Base-by-base conservation (phyloP, 805 yeast species). In the Candida stauntonica region DNA sequence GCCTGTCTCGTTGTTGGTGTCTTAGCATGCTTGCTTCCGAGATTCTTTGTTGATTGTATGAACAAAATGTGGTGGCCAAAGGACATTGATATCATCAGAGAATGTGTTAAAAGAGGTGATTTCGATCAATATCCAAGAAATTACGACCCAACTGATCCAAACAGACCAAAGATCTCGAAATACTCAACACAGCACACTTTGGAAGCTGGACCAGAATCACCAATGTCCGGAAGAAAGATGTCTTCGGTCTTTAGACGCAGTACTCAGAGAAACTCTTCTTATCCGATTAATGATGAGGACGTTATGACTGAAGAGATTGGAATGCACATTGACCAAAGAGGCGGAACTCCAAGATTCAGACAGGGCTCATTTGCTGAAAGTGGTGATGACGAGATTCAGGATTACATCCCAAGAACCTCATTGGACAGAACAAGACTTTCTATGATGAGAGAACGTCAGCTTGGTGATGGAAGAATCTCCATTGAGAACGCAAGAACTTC, bases 101-200 rank as follows among this genome's bases (percentile, higher is more conserved):
- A 85, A 60, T 73, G 85, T 61, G 79, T 77, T 48, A 60, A 61
- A 18, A 66, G 71, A 38, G 93, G 93, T 33, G 83, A 80, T 48
- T 84, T 73, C 51, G 77, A 67, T 42, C 76, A 71, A 26, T 83
- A 79, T 55, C 88, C 88, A 9, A 62, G 57, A 9, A 70, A 74
- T 38, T 84, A 81, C 55, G 94, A 84, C 57, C 94, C 94, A 31
- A 83, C 94, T 3, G 89, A 83, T 60, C 86, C 89, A 21, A 63
- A 79, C 44, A 70, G 84, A 48, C 68, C 66, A 13, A 70, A 70
- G 44, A 64, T 81, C 21, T 66, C 77, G 29, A 64, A 70, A 34
- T 72, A 75, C 51, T 57, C 66, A 6, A 51, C 54, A 17, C 60
- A 57, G 5, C 60, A 58, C 29, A 49, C 60, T 6, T 39, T 60